These are phyloP conservation scores for Schoenoplectus triqueter DNA, from an alignment of 202 grass and related monocot genomes.

Conservation along the genomic window DNA sequence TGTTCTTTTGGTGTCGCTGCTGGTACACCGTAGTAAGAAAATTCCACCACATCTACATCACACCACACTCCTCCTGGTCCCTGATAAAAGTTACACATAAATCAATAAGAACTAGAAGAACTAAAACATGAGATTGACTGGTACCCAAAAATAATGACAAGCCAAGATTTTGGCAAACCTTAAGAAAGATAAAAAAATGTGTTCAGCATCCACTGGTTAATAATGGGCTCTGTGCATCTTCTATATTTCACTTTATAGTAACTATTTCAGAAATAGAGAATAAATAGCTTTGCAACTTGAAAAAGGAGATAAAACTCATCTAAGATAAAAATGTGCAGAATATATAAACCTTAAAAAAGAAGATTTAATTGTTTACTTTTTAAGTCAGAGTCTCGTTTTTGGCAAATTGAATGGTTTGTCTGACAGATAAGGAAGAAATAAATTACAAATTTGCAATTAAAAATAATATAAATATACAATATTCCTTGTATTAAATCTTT, in stretches of 20 bases:
- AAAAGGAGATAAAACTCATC: not conserved
- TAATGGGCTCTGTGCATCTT: constrained; percentile 12
- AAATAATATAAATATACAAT: not conserved
- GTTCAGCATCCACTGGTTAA: not conserved
- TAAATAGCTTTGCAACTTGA: not conserved
- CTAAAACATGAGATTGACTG: not conserved
- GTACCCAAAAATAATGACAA: not conserved
- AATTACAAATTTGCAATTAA: not conserved
- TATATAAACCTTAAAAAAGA: not conserved
- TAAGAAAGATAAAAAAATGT: not conserved
- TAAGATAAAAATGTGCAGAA: not conserved
- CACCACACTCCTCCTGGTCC: constrained; percentile 97
- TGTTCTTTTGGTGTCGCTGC: constrained; percentile 89
- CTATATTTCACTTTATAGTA: not conserved
- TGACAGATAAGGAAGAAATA: not conserved
- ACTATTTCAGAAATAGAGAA: not conserved
- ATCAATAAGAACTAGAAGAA: constrained; percentile 25
- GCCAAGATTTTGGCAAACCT: not conserved
- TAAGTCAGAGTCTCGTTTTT: not conserved
- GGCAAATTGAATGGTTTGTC: not conserved
- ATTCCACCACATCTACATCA: constrained; percentile 98
- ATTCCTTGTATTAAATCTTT: not conserved
- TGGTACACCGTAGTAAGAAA: constrained; percentile 95
- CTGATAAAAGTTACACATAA: constrained; percentile 60
- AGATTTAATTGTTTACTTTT: not conserved